Base-by-base conservation (phyloP, 129 eudicot genomes). In the Deinandra increscens region DNA sequence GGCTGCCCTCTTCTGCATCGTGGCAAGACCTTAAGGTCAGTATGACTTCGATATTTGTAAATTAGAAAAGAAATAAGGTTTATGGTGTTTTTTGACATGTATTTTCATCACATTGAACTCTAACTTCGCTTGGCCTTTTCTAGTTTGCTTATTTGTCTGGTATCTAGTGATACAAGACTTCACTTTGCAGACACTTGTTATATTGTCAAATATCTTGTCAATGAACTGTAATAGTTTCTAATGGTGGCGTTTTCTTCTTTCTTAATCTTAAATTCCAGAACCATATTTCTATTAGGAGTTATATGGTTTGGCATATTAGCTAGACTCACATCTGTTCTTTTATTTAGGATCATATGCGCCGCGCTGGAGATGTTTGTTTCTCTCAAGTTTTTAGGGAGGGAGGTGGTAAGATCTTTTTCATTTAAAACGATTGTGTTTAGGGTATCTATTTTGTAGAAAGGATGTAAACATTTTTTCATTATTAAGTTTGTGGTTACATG, bases 11-110 rank as follows among this genome's bases (percentile, higher is more conserved):
- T 53, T 90, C 95, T 73, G 97, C 97, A 13, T 90, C 95, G 18
- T 90, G 97, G 97, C 97, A 90, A 83, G 95, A 90, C 72, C 97
- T 90, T 22, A 90, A 90, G 96, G 90, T 89, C 54, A 71, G 72
- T 20, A 22, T 73, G 12, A 12, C 42, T 48, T 13, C 58, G 37
- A 39, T 55, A 3, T 41, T 1, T 18, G 50, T n/a, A 5, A 37
- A 3, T 37, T 69, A 26, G 38, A 8, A 18, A 22, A 29, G 33
- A 43, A 26, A 42, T 11, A 6, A n/a, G 31, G 0, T 55, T 20
- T 39, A 26, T 59, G 68, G 11, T 8, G 36, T 59, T 15, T 15
- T 7, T 36, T 36, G 10, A 10, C 14, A 34, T 34, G 46, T 36
- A 61, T 36, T 41, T 61, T 36, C 49, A 36, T 60, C 46, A 36